These are phyloP conservation scores for Gonapodya sp. DNA, from an alignment of 192 early-diverging fungal species.

Conservation along the genomic window DNA sequence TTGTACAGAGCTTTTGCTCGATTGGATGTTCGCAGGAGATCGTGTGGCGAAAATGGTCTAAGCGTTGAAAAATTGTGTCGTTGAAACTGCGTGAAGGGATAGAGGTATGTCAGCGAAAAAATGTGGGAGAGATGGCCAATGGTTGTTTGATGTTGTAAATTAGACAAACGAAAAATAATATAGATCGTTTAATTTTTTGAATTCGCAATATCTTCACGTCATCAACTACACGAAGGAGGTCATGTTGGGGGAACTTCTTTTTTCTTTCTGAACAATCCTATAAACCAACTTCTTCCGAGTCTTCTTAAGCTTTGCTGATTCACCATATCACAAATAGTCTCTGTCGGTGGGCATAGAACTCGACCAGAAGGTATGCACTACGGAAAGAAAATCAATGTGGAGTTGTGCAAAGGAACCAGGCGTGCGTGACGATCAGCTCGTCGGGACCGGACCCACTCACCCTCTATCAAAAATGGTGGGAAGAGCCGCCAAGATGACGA, in stretches of 20 bases:
- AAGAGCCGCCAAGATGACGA: conserved; percentile 46
- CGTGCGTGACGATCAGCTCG: too few species aligned
- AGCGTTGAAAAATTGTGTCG: neutral
- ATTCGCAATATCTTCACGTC: neutral
- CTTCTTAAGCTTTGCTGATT: too few species aligned
- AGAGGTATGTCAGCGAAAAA: neutral
- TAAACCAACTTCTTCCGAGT: neutral
- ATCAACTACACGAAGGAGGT: neutral
- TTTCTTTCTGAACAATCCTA: neutral
- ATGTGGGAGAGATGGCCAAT: neutral
- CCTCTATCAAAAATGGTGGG: conserved; percentile 39
- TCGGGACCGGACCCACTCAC: neutral
- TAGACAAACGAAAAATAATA: neutral
- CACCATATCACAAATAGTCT: neutral
- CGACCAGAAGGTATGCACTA: too few species aligned
- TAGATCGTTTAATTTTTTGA: neutral
- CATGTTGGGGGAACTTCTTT: neutral
- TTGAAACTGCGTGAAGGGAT: neutral
- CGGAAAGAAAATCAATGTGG: too few species aligned
- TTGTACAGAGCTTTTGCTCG: neutral
- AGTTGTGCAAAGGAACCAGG: too few species aligned
- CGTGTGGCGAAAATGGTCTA: neutral
- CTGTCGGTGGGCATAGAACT: too few species aligned
- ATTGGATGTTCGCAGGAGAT: neutral
- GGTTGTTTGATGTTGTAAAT: neutral